Base-by-base conservation (phyloP, 2,329 filamentous ascomycete species). In the Elsinoe arachidis region DNA sequence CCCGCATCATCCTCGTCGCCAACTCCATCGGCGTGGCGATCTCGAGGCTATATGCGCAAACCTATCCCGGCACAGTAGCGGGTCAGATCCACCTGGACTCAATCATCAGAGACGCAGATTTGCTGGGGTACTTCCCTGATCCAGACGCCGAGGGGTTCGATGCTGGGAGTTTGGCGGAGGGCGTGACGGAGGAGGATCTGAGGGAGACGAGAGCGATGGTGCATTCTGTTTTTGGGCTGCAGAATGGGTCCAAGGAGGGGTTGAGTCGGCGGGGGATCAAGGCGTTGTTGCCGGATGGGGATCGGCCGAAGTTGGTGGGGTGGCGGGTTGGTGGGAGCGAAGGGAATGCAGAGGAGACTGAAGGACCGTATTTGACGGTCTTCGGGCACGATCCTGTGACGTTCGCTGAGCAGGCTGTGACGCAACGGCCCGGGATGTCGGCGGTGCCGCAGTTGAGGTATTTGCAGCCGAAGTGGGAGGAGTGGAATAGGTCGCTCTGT, bases 11-110 rank as follows among this genome's bases (percentile, higher is more conserved):
- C 2, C 30, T 60, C 1, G 56, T 58, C 2, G 47, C 55, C n/a
- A 60, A 56, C 15, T 95, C 91, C 67, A 74, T 90, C 56, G 90
- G 90, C 21, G 89, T 89, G 1, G 88, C 89, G 0, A 84, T 90
- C 60, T 87, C 88, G 2, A 1, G 65, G 71, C 3, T 61, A 1
- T 60, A 35, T n/a, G 56, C 47, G 5, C 12, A 52, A 1, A 12
- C 5, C 0, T 19, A 58, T n/a, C 58, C 46, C 7, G 7, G 35
- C 14, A 54, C 21, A 1, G 35, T 55, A 2, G 52, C 60, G 9
- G 37, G 64, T 44, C 21, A 71, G 21, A 63, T 83, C 1, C 73
- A 83, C 7, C 75, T 84, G 1, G 81, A 84, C 64, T 80, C 76
- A 35, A 78, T 81, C 61, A 76, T 84, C 65, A 78, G 80, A 14